Percentiles rank a stretch among this genome's conserved stretches.
phyloP scores from a whole-genome alignment of 768 basidiomycete genomes.

The Collybia mongolica region DNA sequence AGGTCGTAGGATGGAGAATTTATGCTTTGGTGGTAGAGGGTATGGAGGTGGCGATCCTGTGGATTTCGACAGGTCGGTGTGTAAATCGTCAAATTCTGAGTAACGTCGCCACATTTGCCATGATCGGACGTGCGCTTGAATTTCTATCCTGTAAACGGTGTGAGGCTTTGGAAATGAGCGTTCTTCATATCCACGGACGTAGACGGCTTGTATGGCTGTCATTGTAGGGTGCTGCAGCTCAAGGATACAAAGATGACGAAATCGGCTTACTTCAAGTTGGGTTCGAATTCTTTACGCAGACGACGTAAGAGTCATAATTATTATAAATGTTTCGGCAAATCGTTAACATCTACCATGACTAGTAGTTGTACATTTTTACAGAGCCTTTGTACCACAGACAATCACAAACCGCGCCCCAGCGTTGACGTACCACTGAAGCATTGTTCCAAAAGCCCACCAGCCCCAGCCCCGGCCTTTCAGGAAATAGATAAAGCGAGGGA shows the following conservation, averaged over 20 bases:
- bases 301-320: too few relatives aligned
- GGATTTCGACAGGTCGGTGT: conserved; percentile 78
- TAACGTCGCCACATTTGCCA: conserved; percentile 96
- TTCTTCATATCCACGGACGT: conserved; percentile 68
- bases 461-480: conserved; percentile 38
- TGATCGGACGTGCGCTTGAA: conserved; percentile 85
- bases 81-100: conserved; percentile 89
- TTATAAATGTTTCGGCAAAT: too few relatives aligned
- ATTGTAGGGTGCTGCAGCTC: conserved; percentile 25
- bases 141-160: conserved; percentile 77
- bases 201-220: conserved; percentile 78
- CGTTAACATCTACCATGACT: too few relatives aligned
- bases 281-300: conserved; percentile 1
- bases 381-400: conserved; percentile 31
- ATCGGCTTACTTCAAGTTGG: background rate
- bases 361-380: background rate
- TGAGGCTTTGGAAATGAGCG: conserved; percentile 73
- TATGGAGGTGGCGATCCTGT: conserved; percentile 78
- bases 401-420: conserved; percentile 51
- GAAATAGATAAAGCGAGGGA: conserved; percentile 55
- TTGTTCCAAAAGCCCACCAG: conserved; percentile 42
- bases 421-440: conserved; percentile 33
- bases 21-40: conserved; percentile 83
- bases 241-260: background rate
- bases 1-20: conserved; percentile 64